Percentiles rank a stretch among this genome's conserved stretches.
Conservation (phyloP, 2,329 filamentous ascomycete species). For the Pseudogymnoascus sp. region DNA sequence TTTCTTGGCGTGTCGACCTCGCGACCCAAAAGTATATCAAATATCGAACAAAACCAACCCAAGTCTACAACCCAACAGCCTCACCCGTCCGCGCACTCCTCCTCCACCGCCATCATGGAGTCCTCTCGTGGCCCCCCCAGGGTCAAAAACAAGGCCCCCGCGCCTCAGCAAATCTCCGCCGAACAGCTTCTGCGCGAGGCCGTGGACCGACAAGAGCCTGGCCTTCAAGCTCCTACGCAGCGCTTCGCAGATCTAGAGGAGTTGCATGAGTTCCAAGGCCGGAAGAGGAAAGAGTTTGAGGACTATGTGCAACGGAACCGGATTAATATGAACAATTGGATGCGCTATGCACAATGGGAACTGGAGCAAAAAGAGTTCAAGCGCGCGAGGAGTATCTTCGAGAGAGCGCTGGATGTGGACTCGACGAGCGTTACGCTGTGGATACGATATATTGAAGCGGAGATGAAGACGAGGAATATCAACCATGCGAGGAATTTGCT, state of each 20-base stretch:
- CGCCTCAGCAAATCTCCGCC: conserved; percentile 84
- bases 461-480: conserved; percentile 94
- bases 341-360: conserved; percentile 95
- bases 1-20: conserved; percentile 8
- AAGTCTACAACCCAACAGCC: neutral
- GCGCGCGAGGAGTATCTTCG: conserved; percentile 85
- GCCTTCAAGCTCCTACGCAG: conserved; percentile 82
- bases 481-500: conserved; percentile 93
- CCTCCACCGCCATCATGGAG: conserved; percentile 57
- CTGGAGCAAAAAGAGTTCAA: conserved; percentile 96
- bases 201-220: conserved; percentile 87
- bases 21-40: conserved; percentile 6
- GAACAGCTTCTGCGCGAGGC: conserved; percentile 96
- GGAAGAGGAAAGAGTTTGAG: conserved; percentile 94
- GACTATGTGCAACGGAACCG: conserved; percentile 94
- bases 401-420: conserved; percentile 87
- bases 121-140: conserved; percentile 79
- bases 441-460: conserved; percentile 89
- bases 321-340: conserved; percentile 97
- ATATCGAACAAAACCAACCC: neutral
- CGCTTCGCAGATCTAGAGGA: conserved; percentile 95
- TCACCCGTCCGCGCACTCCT: conserved; percentile 1
- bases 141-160: conserved; percentile 98
- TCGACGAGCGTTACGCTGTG: conserved; percentile 78
- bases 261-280: conserved; percentile 91